Conservation (phyloP, 176 grass and related monocot species). For the Pharus latifolius region DNA sequence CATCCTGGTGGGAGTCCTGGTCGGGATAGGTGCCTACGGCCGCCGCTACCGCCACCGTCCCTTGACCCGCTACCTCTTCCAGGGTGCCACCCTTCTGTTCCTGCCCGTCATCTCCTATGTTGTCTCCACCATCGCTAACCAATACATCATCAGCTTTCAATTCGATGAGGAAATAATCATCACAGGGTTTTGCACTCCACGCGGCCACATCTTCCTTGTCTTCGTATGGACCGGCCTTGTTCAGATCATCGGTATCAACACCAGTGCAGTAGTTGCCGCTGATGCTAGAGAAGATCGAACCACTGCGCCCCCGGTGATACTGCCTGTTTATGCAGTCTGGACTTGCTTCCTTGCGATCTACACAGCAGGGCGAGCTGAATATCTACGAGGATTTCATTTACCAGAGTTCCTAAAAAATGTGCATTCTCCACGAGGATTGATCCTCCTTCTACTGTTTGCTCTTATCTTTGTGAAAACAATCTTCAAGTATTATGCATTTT, state of each 20-base stretch:
- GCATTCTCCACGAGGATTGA: neutral
- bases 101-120: conserved; percentile 7
- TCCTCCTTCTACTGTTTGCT: neutral
- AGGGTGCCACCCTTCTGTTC: neutral
- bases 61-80: neutral
- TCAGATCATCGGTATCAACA: neutral
- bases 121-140: neutral
- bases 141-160: neutral
- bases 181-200: neutral
- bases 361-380: neutral
- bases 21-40: neutral
- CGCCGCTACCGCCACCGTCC: neutral
- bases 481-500: neutral
- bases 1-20: neutral
- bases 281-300: neutral
- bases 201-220: neutral
- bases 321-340: neutral
- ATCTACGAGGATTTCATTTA: neutral
- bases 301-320: neutral
- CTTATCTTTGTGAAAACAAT: neutral
- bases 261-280: neutral
- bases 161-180: neutral
- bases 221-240: neutral
- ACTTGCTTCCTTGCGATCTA: neutral
- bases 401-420: too few species aligned